A percentile compares a stretch with the other conserved stretches of the same genome.
Evolutionary conservation across 805 yeast species (phyloP).

Genomic region (Saturnispora sekii): DNA sequence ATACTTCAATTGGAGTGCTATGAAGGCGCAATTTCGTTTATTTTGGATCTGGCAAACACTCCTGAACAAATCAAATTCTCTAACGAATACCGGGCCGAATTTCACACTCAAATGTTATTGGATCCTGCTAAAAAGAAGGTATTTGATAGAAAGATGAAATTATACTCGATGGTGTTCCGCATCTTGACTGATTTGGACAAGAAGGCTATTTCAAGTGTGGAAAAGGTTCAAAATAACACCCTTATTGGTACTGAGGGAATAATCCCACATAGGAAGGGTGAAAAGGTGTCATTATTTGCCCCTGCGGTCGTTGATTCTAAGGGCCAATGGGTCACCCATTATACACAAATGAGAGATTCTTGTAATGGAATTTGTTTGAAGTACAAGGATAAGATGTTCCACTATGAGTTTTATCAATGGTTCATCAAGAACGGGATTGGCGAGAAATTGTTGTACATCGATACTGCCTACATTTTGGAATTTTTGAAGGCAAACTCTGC

Average conservation of each 20-base stretch:
- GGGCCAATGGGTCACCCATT: constrained; percentile 36
- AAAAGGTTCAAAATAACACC: constrained; percentile 18
- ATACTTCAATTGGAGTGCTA: constrained; percentile 71
- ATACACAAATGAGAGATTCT: constrained; percentile 52
- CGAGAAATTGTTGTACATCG: constrained; percentile 66
- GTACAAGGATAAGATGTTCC: constrained; percentile 77
- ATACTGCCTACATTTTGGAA: constrained; percentile 70
- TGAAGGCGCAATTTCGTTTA: constrained; percentile 79
- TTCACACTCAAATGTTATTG: constrained; percentile 17
- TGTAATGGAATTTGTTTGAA: constrained; percentile 68
- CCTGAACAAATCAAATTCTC: constrained; percentile 55
- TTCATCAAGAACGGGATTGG: constrained; percentile 67
- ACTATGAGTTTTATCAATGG: constrained; percentile 90
- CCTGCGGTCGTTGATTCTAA: constrained; percentile 22
- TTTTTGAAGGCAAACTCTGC: constrained; percentile 62
- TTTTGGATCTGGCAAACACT: constrained; percentile 65
- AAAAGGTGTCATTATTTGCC: constrained; percentile 2
- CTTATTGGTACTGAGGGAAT: constrained; percentile 11
- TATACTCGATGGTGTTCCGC: constrained; percentile 68
- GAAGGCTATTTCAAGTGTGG: constrained; percentile 38
- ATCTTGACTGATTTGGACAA: constrained; percentile 66
- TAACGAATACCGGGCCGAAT: constrained; percentile 41
- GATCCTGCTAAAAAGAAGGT: constrained; percentile 43
- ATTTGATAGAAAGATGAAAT: constrained; percentile 43
- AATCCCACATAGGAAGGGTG: background rate